Percentiles rank a stretch among this genome's conserved stretches.
Evolutionary conservation across 768 basidiomycete species (phyloP).

Genomic region (Floccularia luteovirens): DNA sequence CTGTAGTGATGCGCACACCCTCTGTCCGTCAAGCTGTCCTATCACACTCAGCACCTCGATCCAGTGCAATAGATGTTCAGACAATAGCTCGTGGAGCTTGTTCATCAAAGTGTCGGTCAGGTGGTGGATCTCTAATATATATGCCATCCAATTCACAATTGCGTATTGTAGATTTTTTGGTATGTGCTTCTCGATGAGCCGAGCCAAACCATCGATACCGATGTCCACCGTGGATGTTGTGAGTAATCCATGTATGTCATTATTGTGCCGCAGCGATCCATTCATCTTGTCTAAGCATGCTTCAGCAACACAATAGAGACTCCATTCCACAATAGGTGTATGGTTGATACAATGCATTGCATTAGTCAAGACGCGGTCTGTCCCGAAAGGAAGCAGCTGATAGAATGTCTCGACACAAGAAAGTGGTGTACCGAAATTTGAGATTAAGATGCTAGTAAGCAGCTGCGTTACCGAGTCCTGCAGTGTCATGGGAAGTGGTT

Average conservation of each 20-base stretch:
- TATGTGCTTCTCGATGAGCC: background rate
- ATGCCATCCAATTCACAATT: background rate
- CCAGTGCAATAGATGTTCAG: slow-evolving; percentile 1
- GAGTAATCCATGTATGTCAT: background rate
- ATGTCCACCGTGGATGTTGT: background rate
- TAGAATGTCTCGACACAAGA: background rate
- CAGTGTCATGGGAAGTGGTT: too few relatives aligned
- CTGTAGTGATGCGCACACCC: background rate
- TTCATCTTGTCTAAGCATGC: slow-evolving; percentile 1
- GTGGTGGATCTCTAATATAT: background rate
- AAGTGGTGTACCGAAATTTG: background rate
- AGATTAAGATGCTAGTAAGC: background rate
- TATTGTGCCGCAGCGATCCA: background rate
- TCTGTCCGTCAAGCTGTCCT: background rate
- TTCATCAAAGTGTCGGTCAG: background rate
- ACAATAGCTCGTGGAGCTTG: background rate
- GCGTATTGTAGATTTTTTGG: background rate
- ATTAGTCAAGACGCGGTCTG: background rate
- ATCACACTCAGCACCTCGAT: slow-evolving; percentile 1
- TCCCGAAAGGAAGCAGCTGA: background rate
- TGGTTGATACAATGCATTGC: background rate
- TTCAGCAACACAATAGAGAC: background rate
- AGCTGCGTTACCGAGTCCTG: background rate
- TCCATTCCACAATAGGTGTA: background rate
- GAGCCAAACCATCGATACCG: background rate